Conservation (phyloP, 1,284 basidiomycete species). For the Ceratobasidium papillatum region DNA sequence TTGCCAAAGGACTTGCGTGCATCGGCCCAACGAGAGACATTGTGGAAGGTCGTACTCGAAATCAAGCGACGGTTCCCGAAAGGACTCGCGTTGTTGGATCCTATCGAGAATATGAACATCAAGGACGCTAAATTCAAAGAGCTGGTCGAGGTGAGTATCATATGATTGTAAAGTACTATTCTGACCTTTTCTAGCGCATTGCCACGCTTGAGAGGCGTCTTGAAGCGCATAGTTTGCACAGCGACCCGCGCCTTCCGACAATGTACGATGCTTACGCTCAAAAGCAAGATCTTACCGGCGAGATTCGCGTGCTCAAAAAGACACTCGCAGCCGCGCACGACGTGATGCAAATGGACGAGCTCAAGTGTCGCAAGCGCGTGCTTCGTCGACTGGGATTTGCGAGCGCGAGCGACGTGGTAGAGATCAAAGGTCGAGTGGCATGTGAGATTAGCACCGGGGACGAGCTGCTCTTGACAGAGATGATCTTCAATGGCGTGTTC, state of each 20-base stretch:
- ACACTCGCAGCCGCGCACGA: slow-evolving; percentile 91
- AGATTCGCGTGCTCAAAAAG: slow-evolving; percentile 80
- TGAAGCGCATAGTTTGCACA: slow-evolving; percentile 77
- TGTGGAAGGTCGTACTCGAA: slow-evolving; percentile 90
- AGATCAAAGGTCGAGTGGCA: slow-evolving; percentile 97
- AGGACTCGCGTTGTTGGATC: slow-evolving; percentile 89
- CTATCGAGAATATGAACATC: slow-evolving; percentile 95
- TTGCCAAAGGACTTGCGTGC: slow-evolving; percentile 90
- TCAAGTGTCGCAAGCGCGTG: slow-evolving; percentile 95
- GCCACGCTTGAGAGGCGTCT: slow-evolving; percentile 85
- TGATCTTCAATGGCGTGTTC: slow-evolving; percentile 98
- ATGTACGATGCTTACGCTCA: slow-evolving; percentile 82
- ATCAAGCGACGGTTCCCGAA: slow-evolving; percentile 90
- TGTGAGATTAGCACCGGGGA: slow-evolving; percentile 99
- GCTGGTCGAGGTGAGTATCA: slow-evolving; percentile 72
- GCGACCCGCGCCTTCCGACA: slow-evolving; percentile 75
- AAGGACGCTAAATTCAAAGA: slow-evolving; percentile 92
- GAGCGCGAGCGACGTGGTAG: slow-evolving; percentile 88
- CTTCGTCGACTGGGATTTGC: slow-evolving; percentile 93
- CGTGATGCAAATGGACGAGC: slow-evolving; percentile 94
- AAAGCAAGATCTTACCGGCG: slow-evolving; percentile 77
- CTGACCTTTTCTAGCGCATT: slow-evolving; percentile 73
- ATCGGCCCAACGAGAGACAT: slow-evolving; percentile 78
- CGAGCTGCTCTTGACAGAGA: slow-evolving; percentile 93
- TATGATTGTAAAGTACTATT: neutral